Evolutionary conservation across 2,329 filamentous ascomycete species (phyloP).

Genomic region (Penicillium glabrum): DNA sequence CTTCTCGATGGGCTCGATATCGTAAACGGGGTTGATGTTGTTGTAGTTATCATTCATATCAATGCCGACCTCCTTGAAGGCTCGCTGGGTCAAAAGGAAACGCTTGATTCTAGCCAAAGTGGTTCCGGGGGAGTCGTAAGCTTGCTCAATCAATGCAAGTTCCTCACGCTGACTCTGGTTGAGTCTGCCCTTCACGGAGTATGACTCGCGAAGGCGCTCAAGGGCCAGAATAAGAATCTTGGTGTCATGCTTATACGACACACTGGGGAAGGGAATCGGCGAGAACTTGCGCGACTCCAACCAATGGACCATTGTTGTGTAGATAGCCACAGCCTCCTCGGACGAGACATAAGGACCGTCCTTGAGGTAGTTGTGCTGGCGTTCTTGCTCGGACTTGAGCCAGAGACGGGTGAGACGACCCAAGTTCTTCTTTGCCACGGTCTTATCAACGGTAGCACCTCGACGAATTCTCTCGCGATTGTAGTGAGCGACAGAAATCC

Average conservation of each 20-base stretch:
- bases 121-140: conserved; percentile 95
- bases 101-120: conserved; percentile 96
- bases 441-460: conserved; percentile 97
- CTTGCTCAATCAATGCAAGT: conserved; percentile 93
- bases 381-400: conserved; percentile 97
- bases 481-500: conserved; percentile 98
- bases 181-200: conserved; percentile 93
- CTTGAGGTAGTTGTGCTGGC: conserved; percentile 99
- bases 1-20: conserved; percentile 98
- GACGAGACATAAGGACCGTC: conserved; percentile 98
- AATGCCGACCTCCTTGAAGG: conserved; percentile 98
- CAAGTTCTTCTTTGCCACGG: conserved; percentile 98
- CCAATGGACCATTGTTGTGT: conserved; percentile 98
- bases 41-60: conserved; percentile 99
- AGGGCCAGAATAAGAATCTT: conserved; percentile 96
- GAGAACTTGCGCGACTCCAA: conserved; percentile 97
- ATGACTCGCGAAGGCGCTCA: conserved; percentile 89
- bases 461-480: conserved; percentile 95
- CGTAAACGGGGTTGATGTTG: conserved; percentile 98
- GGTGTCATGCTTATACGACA: conserved; percentile 99
- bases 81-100: conserved; percentile 92
- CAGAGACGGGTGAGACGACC: conserved; percentile 91
- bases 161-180: conserved; percentile 98
- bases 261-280: conserved; percentile 96
- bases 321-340: conserved; percentile 97